Percentiles rank a stretch among this genome's conserved stretches.
These are phyloP conservation scores for Gnomoniopsis smithogilvyi DNA, from an alignment of 2,329 filamentous ascomycete species.

Conservation along the genomic window DNA sequence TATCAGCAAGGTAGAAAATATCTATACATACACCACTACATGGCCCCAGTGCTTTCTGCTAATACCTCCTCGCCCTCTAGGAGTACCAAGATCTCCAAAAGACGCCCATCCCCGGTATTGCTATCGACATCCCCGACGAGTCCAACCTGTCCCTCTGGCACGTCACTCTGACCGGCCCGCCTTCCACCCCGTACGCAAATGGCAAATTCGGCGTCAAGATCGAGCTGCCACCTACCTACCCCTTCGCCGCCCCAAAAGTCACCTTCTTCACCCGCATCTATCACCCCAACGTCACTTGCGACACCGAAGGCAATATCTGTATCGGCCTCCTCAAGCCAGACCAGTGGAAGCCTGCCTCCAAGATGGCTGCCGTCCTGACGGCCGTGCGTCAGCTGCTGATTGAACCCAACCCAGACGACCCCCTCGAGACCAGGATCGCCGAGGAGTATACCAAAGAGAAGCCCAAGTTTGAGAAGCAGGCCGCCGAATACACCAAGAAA, in stretches of 20 bases:
- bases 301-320: slow-evolving; percentile 81
- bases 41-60: neutral
- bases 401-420: slow-evolving; percentile 85
- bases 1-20: slow-evolving; percentile 38
- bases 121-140: slow-evolving; percentile 42
- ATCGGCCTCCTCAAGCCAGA: slow-evolving; percentile 78
- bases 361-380: slow-evolving; percentile 71
- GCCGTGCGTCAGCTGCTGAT: slow-evolving; percentile 71
- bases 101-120: slow-evolving; percentile 44
- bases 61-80: slow-evolving; percentile 31
- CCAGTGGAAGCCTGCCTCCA: slow-evolving; percentile 87
- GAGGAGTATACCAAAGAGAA: slow-evolving; percentile 74
- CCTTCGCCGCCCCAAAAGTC: slow-evolving; percentile 81
- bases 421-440: slow-evolving; percentile 81
- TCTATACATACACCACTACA: neutral
- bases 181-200: slow-evolving; percentile 49
- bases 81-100: slow-evolving; percentile 51
- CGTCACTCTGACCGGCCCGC: slow-evolving; percentile 43
- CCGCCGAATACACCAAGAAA: slow-evolving; percentile 67
- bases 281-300: slow-evolving; percentile 92
- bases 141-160: slow-evolving; percentile 52
- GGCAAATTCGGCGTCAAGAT: slow-evolving; percentile 74
- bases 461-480: slow-evolving; percentile 70
- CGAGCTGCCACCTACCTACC: slow-evolving; percentile 74
- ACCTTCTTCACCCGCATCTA: slow-evolving; percentile 88